Evolutionary conservation across 495 filamentous ascomycete genomes (phyloP), one percentile per base, ranked within the genome.

Genomic region (Saxophila tyrrhenica): DNA sequence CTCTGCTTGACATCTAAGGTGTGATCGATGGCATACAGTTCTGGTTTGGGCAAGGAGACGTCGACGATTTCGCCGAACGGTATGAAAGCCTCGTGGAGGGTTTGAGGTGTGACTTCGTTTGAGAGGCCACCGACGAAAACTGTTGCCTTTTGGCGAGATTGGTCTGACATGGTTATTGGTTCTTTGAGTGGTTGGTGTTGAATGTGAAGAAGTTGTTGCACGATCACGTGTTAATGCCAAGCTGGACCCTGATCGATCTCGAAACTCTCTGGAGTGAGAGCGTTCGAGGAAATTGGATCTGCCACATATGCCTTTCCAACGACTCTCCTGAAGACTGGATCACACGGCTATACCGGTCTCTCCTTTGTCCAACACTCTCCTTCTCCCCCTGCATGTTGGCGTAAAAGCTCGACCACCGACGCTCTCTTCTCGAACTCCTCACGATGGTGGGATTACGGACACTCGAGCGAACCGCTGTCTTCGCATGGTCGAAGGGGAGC

Each of bases 11-110:
- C n/a, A n/a, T n/a, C n/a, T n/a, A n/a, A n/a, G n/a, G 54, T 35
- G 22, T 39, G 11, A 46, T 17, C 15, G 5, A 1, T 11, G 16
- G 35, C 49, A n/a, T 48, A 56, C 54, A 81, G 68, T 56, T 94
- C 87, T 48, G 92, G 84, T 65, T 87, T 88, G 25, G 92, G 92
- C 21, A 98, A 73, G 15, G 86, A 84, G 55, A 98, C 81, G 63
- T 95, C 88, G 50, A 84, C 79, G 56, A 99, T 86, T 64, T 95
- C 89, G 59, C 92, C 92, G 64, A 99, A 99, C 0, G 94, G 94
- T 25, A 97, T 75, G 73, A 99, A 99, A 35, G 89, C 89, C 61
- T 90, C 86, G 44, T 90, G 83, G 44, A 98, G 76, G 41, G 81
- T 84, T 25, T 78, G 73, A 21, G 75, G 67, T 13, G 83, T 89